Base-by-base conservation (phyloP, 306 rosid genomes). In the Corylus avellana region DNA sequence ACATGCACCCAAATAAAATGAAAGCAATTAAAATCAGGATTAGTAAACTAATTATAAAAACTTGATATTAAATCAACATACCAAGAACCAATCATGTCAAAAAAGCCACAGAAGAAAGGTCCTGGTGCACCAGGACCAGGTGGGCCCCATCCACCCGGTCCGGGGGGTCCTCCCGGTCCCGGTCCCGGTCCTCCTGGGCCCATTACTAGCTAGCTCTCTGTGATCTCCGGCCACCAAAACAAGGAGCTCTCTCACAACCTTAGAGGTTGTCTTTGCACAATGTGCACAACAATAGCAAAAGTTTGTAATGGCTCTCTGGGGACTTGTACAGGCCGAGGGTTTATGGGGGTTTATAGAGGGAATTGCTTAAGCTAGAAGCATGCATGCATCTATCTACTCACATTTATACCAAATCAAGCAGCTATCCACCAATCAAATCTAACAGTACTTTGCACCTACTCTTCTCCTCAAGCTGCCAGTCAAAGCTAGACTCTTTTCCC, bases 381-480 rank as follows among this genome's bases (percentile, higher is more conserved):
- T 70, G 35, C 35, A 32, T 32, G 54, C 42, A 47, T 1, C 42
- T 59, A 27, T 51, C 42, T 7, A 18, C 61, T 68, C 81, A 70
- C 74, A 39, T 73, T 75, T 39, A 42, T 27, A 35, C 53, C 27
- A 42, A 48, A n/a, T 17, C 46, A 35, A 46, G n/a, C 14, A 13
- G 32, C 50, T 73, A 22, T 82, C 47, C 49, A 16, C 50, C 44
- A 7, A 48, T 42, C 27, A 2, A 12, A 27, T 27, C 77, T 22
- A 39, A 39, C 46, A 22, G 25, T 22, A 25, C 32, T 42, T 8
- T 50, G n/a, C 81, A 85, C 51, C 89, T 83, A 77, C 72, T 58
- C 68, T 84, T 83, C 90, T 83, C 90, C 68, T 75, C 78, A 78
- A 86, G 47, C 89, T 81, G 80, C 84, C 83, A 75, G 69, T 90